Base-by-base conservation (phyloP, 1,284 basidiomycete species). In the Cutaneotrichosporon dermatis region DNA sequence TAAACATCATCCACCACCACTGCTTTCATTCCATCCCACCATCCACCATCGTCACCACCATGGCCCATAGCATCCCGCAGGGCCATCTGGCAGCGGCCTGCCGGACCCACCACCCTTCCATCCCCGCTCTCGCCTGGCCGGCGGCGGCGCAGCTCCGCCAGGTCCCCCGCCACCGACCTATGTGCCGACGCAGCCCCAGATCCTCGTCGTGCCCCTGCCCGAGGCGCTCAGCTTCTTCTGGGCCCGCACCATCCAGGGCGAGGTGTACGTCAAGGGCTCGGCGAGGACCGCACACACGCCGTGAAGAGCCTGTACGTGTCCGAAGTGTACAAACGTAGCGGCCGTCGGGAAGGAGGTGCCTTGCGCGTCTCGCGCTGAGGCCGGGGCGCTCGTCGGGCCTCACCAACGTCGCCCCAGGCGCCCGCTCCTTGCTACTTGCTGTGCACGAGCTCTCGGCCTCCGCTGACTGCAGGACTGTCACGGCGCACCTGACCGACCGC, bases 221-320 rank as follows among this genome's bases (percentile, higher is more conserved):
- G 75, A 76, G 48, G 63, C 73, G 4, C 61, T 73, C 40, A 71
- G 69, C 57, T 76, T 75, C 68, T 75, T 75, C 64, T 73, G 70
- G 67, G 75, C 71, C 12, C 58, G 63, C 45, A 71, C 70, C 0
- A 66, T 76, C 9, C 75, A 76, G 53, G 75, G 75, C 43, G 75
- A 76, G 55, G 67, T 76, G n/a, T 76, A 71, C 58, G 74, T 75
- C 44, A 76, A 76, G 53, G 75, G 8, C 61, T 76, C 15, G 75
- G 75, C 4, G 68, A 69, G 52, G 55, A 65, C 33, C 64, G 67
- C 11, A 58, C 60, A 0, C 51, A 59, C 9, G 64, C 66, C 6
- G 73, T 75, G 4, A 51, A 67, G 55, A 64, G 61, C 7, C 58
- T 75, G 73, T 73, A 49, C 68, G 73, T 69, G 16, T 8, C 13